These are phyloP conservation scores for Crithidia mellificae DNA, from an alignment of 208 protist species.

Conservation along the genomic window DNA sequence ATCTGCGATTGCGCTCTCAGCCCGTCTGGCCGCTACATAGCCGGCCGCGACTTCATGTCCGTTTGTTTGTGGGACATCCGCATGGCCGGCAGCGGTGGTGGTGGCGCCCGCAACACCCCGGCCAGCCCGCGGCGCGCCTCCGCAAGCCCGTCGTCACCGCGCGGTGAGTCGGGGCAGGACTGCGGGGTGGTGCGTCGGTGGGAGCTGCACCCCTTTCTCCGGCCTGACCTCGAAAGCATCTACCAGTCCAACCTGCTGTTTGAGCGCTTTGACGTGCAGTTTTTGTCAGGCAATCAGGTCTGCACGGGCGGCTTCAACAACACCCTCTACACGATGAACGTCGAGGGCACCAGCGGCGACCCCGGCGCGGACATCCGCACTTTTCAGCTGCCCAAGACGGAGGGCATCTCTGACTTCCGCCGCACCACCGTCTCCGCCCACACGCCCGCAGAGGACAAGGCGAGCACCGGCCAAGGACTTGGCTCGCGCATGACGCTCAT, in stretches of 20 bases:
- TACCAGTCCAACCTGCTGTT: conserved; percentile 71
- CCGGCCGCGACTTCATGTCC: conserved; percentile 77
- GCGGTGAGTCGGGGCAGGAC: conserved; percentile 8
- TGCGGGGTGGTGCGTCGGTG: conserved; percentile 58
- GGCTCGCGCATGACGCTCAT: conserved; percentile 60
- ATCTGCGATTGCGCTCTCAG: conserved; percentile 83
- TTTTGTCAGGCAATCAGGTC: conserved; percentile 60
- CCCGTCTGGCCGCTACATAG: conserved; percentile 82
- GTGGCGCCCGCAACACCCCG: conserved; percentile 24
- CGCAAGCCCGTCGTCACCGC: background rate
- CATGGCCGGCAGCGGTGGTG: conserved; percentile 30
- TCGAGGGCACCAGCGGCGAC: conserved; percentile 27
- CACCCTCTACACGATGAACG: conserved; percentile 73
- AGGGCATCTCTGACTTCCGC: conserved; percentile 38
- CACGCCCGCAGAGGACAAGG: conserved; percentile 12
- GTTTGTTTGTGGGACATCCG: conserved; percentile 87
- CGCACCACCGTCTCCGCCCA: conserved; percentile 34
- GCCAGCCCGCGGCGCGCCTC: conserved; percentile 21
- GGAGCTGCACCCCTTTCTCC: conserved; percentile 77
- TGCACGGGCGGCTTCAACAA: conserved; percentile 78
- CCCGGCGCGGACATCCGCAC: conserved; percentile 29
- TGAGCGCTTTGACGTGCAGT: conserved; percentile 74
- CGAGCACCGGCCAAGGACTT: conserved; percentile 32
- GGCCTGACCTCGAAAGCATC: conserved; percentile 59
- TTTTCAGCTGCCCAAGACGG: conserved; percentile 55